Conservation (phyloP, 2,329 filamentous ascomycete genomes). For the Trichoderma brevicompactum region DNA sequence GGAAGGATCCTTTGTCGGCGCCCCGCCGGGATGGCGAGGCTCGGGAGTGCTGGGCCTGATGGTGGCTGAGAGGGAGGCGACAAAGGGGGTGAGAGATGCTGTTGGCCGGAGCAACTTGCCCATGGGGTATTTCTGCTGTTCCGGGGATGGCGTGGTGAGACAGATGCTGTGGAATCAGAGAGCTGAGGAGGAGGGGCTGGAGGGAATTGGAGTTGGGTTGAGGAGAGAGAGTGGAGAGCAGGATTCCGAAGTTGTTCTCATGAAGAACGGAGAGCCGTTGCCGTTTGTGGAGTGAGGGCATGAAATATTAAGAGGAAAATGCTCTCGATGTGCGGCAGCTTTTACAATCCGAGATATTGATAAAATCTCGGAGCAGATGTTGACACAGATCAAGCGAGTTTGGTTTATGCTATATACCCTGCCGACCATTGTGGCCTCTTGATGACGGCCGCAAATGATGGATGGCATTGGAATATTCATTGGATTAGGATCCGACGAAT, state of each 20-base stretch:
- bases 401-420: too few relatives aligned
- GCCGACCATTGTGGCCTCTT: too few relatives aligned
- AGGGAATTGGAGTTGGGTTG: conserved; percentile 59
- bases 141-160: conserved; percentile 58
- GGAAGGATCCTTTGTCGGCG: conserved; percentile 75
- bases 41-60: conserved; percentile 70
- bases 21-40: conserved; percentile 73
- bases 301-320: too few relatives aligned
- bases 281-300: neutral
- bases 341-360: too few relatives aligned
- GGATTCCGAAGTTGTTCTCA: conserved; percentile 10
- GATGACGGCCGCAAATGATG: too few relatives aligned
- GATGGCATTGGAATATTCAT: too few relatives aligned
- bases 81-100: conserved; percentile 76
- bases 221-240: conserved; percentile 40
- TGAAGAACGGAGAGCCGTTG: conserved; percentile 16
- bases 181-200: conserved; percentile 65
- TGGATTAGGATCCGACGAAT: too few relatives aligned
- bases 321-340: too few relatives aligned
- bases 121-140: conserved; percentile 71
- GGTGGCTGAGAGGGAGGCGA: conserved; percentile 70
- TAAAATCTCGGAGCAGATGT: too few relatives aligned
- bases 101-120: conserved; percentile 69
- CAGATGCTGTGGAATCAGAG: conserved; percentile 75
- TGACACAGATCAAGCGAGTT: too few relatives aligned